phyloP scores from a whole-genome alignment of 2,329 filamentous ascomycete species.

The Penicillium fuscoglaucum region DNA sequence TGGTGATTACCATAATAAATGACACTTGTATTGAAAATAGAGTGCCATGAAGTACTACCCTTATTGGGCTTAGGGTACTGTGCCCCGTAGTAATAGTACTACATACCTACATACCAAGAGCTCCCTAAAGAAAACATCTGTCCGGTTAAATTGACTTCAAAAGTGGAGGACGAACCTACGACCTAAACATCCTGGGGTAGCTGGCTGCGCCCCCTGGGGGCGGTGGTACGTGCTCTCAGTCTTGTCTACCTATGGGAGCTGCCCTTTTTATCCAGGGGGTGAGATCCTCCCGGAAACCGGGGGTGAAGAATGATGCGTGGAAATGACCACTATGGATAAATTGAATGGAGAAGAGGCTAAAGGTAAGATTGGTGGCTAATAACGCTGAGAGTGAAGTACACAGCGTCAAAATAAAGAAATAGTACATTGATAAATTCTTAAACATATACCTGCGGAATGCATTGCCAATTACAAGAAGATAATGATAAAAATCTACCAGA shows the following conservation, averaged over 20 bases:
- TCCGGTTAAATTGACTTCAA: constrained; percentile 12
- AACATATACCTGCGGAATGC: constrained; percentile 21
- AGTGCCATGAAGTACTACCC: too few relatives aligned
- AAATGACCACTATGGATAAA: neutral
- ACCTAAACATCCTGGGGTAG: neutral
- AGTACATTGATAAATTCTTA: constrained; percentile 18
- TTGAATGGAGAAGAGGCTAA: neutral
- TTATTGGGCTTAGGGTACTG: too few relatives aligned
- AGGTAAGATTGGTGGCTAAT: neutral
- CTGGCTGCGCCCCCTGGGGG: neutral
- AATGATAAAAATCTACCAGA: constrained; percentile 12
- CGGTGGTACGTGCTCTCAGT: neutral
- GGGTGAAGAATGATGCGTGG: neutral
- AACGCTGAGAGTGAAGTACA: neutral
- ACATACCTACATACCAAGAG: too few relatives aligned
- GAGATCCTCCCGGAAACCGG: neutral
- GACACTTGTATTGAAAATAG: too few relatives aligned
- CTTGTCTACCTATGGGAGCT: constrained; percentile 21
- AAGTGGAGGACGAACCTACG: neutral
- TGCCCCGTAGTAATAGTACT: too few relatives aligned
- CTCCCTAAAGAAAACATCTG: constrained; percentile 2
- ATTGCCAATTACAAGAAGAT: constrained; percentile 24
- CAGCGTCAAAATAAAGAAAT: neutral
- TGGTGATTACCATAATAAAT: too few relatives aligned
- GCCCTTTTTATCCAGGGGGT: neutral